A percentile compares a stretch with the other conserved stretches of the same genome.
phyloP scores from a whole-genome alignment of 2,329 filamentous ascomycete genomes.

The Diaporthe aspalathi region DNA sequence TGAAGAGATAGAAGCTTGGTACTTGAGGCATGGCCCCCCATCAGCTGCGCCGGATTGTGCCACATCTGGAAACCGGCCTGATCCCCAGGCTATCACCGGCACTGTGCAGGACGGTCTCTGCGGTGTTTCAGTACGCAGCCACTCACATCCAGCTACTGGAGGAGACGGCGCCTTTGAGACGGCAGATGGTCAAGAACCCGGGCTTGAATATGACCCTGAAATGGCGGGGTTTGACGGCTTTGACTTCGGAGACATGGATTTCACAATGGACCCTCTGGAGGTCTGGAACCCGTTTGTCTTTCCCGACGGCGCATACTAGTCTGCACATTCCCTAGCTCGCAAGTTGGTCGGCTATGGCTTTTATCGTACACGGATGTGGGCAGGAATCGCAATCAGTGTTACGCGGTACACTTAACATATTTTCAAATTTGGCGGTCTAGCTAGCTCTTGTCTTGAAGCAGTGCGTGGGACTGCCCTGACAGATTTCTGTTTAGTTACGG shows the following conservation, averaged over 20 bases:
- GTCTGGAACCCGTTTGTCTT: conserved; percentile 6
- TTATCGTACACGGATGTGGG: no score
- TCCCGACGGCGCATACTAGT: background rate
- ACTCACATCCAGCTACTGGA: background rate
- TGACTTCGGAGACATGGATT: conserved; percentile 4
- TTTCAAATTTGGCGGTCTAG: no score
- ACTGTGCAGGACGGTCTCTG: background rate
- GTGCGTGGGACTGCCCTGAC: no score
- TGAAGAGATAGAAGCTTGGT: conserved; percentile 5
- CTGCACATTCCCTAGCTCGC: background rate
- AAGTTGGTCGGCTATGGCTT: no score
- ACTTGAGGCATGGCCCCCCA: background rate
- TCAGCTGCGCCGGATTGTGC: background rate
- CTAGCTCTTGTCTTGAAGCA: no score
- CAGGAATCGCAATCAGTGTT: background rate
- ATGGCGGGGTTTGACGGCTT: background rate
- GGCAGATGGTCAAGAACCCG: background rate
- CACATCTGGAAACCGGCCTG: background rate
- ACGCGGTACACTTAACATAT: no score
- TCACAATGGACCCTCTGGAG: background rate
- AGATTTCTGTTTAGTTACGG: no score
- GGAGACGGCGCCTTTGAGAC: background rate
- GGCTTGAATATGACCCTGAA: background rate
- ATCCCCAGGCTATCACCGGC: background rate
- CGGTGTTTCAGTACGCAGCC: no score